Evolutionary conservation across 305 asterid genomes (phyloP), one percentile per base, ranked within the genome.

Genomic region (Euphrasia arctica): DNA sequence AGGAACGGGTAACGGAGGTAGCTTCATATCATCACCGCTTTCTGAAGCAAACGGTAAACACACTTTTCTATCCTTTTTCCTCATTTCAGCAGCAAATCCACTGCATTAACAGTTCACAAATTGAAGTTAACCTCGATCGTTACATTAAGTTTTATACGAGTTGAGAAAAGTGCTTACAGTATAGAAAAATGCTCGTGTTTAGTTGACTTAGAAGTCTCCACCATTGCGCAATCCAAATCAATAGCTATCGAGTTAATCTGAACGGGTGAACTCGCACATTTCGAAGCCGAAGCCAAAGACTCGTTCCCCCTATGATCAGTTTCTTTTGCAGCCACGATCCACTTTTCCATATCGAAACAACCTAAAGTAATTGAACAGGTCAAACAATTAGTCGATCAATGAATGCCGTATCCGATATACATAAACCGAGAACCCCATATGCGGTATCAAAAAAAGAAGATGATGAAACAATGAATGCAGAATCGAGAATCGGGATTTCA

Each of bases 171-270:
- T 28, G n/a, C 78, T 72, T 65, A 87, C 97, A 94, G 94, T 28
- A 87, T 84, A 9, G 95, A 82, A 75, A 90, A 90, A 68, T 85
- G 86, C 29, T 69, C 74, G n/a, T 82, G 83, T 12, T 42, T 60
- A 5, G 69, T 81, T 28, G 72, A 34, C 72, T 73, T 82, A 60
- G 27, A 25, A 25, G 70, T 70, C 75, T 65, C 78, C 65, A 69
- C 78, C 65, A 10, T 68, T 13, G 78, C 71, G 71, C 75, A 48
- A 36, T 71, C 65, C 47, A 88, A 83, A 43, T 78, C 89, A 58
- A 88, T 77, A 10, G 72, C 75, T 45, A 85, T 78, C 1, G 87
- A 76, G 50, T 71, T 76, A 65, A 87, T 78, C 62, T 74, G 77
- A 49, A 82, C 72, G 13, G 81, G 39, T 13, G 88, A 67, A 71